A percentile compares a stretch with the other conserved stretches of the same genome.
These are phyloP conservation scores for Dioszegia hungarica DNA, from an alignment of 768 basidiomycete species.

Conservation along the genomic window DNA sequence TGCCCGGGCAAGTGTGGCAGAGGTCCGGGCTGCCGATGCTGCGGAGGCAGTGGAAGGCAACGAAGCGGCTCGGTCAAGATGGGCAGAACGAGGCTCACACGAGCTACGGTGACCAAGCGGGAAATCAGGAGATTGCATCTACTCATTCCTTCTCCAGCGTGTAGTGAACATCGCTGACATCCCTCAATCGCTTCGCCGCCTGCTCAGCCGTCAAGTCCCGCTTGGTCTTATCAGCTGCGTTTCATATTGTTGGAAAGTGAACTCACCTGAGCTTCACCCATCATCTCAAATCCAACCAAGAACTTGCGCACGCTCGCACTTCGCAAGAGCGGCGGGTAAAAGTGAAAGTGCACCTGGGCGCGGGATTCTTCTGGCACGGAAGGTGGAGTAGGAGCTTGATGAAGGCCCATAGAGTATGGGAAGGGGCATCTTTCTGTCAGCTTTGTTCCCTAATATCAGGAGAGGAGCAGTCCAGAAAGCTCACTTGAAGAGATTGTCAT, in stretches of 20 bases:
- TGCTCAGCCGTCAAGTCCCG: slow-evolving; percentile 85
- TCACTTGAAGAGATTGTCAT: slow-evolving; percentile 45
- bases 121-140: too few relatives aligned
- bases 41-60: too few relatives aligned
- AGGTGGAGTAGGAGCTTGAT: slow-evolving; percentile 58
- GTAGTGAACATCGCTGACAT: slow-evolving; percentile 61
- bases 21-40: too few relatives aligned
- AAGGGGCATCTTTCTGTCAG: slow-evolving; percentile 62
- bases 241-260: background rate
- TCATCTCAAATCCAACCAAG: slow-evolving; percentile 87
- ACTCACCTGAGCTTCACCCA: slow-evolving; percentile 70
- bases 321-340: slow-evolving; percentile 75
- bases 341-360: slow-evolving; percentile 82
- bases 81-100: too few relatives aligned
- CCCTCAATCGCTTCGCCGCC: slow-evolving; percentile 65
- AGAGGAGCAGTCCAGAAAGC: background rate
- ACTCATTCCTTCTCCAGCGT: background rate
- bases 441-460: too few relatives aligned
- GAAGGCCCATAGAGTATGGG: slow-evolving; percentile 91
- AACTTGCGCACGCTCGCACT: slow-evolving; percentile 82
- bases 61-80: too few relatives aligned
- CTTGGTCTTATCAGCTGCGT: slow-evolving; percentile 20
- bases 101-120: too few relatives aligned
- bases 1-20: too few relatives aligned
- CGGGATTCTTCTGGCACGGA: background rate